Evolutionary conservation across 805 yeast genomes (phyloP).

Genomic region (Cyberlindnera euphorbiae): DNA sequence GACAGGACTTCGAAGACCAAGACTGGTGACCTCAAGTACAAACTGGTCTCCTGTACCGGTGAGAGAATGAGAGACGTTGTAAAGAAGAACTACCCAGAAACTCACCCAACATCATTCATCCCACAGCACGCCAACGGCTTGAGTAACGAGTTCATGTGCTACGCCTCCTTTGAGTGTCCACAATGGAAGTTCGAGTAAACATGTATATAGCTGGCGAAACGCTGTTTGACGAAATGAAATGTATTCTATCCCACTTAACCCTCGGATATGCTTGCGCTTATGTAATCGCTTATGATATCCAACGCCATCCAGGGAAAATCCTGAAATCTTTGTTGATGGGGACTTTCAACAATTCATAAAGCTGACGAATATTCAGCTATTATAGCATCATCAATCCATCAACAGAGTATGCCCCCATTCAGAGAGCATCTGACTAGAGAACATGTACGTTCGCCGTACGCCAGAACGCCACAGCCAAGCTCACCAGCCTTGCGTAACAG

Average conservation of each 20-base stretch:
- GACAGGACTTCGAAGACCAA: constrained; percentile 36
- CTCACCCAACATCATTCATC: constrained; percentile 55
- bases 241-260: too few relatives aligned
- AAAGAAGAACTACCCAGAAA: constrained; percentile 55
- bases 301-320: too few relatives aligned
- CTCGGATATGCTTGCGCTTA: too few relatives aligned
- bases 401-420: constrained; percentile 10
- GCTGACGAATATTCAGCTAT: too few relatives aligned
- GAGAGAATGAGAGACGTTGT: constrained; percentile 78
- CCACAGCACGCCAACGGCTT: constrained; percentile 86
- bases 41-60: constrained; percentile 78
- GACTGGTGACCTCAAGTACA: constrained; percentile 38
- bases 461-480: constrained; percentile 7
- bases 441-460: constrained; percentile 20
- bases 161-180: constrained; percentile 68
- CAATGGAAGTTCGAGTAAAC: constrained; percentile 49
- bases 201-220: too few relatives aligned
- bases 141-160: constrained; percentile 84
- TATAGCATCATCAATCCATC: too few relatives aligned
- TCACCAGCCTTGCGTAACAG: constrained; percentile 37
- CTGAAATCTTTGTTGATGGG: too few relatives aligned
- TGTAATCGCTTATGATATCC: too few relatives aligned
- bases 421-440: constrained; percentile 8
- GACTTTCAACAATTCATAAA: too few relatives aligned
- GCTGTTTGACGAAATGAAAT: too few relatives aligned